Conservation (phyloP, 2,329 filamentous ascomycete species). For the Knufia fluminis region DNA sequence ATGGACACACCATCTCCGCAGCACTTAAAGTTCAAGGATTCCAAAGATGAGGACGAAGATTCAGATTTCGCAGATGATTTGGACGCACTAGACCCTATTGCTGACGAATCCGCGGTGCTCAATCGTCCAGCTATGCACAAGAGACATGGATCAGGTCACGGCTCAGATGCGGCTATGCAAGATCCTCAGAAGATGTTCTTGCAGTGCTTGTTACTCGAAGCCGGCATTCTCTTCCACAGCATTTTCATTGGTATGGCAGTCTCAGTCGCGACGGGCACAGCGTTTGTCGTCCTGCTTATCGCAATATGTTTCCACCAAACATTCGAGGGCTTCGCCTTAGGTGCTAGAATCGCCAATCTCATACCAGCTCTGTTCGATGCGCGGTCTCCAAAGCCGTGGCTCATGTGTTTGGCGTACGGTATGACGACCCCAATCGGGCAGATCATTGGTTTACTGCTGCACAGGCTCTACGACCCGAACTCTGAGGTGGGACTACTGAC, state of each 20-base stretch:
- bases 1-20: neutral
- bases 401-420: conserved; percentile 56
- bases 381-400: conserved; percentile 64
- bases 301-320: conserved; percentile 80
- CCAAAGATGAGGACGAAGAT: conserved; percentile 45
- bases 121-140: conserved; percentile 23
- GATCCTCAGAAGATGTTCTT: conserved; percentile 59
- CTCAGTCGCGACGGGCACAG: conserved; percentile 68
- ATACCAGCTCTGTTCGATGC: conserved; percentile 56
- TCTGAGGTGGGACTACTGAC: conserved; percentile 68
- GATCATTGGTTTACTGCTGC: conserved; percentile 67
- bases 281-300: conserved; percentile 69
- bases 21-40: conserved; percentile 15
- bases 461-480: conserved; percentile 70
- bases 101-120: conserved; percentile 27
- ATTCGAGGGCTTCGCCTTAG: conserved; percentile 79
- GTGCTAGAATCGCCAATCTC: conserved; percentile 73
- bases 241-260: conserved; percentile 83
- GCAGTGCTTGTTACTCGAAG: conserved; percentile 71
- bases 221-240: conserved; percentile 75
- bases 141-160: conserved; percentile 13
- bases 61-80: conserved; percentile 54
- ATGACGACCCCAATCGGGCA: conserved; percentile 74
- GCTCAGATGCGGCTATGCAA: conserved; percentile 26
- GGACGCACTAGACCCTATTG: conserved; percentile 30